Evolutionary conservation across 352 stramenopile genomes (phyloP), one percentile per base, ranked within the genome.

Genomic region (Globisporangium camurandrum): DNA sequence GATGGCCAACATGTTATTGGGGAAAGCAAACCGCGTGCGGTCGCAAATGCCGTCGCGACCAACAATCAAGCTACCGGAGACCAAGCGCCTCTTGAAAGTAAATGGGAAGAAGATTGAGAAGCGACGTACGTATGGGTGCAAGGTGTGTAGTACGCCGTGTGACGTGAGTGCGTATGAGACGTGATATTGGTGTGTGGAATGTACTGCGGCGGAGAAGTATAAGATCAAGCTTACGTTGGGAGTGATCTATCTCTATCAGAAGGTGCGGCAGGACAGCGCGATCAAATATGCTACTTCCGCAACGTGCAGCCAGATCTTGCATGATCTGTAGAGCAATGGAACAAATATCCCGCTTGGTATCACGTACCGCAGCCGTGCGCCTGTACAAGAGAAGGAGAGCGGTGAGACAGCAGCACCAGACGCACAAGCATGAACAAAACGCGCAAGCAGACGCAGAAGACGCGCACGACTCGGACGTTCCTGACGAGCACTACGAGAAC

Each of bases 311-410:
- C 30, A 34, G 30, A 45, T 39, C 7, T 46, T 27, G 50, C 41
- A 46, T 16, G 42, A 57, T 6, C 10, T 28, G n/a, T 56, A 41
- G 42, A 51, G 49, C 24, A 45, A 48, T 46, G 17, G 49, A 41
- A 49, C 24, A 6, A 8, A 54, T 22, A 39, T 54, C 40, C 48
- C 48, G 17, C 22, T 38, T 36, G 37, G 11, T 34, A 6, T 34
- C 6, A 6, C 6, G 6, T 34, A 34, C 30, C 30, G 30, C 30
- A 34, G 30, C 11, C 30, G 30, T 34, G 30, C n/a, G n/a, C n/a
- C n/a, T n/a, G n/a, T n/a, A n/a, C n/a, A n/a, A n/a, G n/a, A n/a
- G n/a, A n/a, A n/a, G n/a, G n/a, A n/a, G n/a, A n/a, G n/a, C n/a
- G n/a, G n/a, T n/a, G n/a, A n/a, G n/a, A n/a, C n/a, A n/a, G n/a